Conservation (phyloP, 345 rosid genomes). For the Populus deltoides region DNA sequence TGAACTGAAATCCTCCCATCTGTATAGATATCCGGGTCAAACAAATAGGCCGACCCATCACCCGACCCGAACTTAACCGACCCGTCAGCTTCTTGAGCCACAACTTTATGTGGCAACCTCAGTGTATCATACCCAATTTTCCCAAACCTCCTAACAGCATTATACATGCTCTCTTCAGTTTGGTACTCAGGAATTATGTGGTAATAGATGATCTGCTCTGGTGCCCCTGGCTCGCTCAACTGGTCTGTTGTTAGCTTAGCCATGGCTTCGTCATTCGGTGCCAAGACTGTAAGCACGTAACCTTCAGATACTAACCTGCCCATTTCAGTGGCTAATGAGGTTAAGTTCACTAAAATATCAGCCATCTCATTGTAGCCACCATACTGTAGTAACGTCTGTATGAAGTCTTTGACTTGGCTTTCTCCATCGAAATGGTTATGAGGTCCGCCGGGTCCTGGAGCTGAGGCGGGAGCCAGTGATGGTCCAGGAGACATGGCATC, state of each 20-base stretch:
- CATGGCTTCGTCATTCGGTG: constrained; percentile 99
- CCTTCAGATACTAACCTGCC: constrained; percentile 92
- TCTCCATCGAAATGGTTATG: constrained; percentile 81
- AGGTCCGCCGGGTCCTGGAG: constrained; percentile 95
- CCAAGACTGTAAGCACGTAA: constrained; percentile 84
- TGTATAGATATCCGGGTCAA: constrained; percentile 77
- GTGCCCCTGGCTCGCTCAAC: constrained; percentile 96
- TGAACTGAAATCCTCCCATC: constrained; percentile 97
- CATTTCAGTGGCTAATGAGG: constrained; percentile 96
- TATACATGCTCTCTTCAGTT: constrained; percentile 98
- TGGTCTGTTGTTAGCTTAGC: constrained; percentile 91
- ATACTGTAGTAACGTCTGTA: constrained; percentile 81
- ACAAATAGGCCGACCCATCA: constrained; percentile 48
- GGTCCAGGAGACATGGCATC: constrained; percentile 98
- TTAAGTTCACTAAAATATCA: constrained; percentile 84
- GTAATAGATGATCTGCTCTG: constrained; percentile 86
- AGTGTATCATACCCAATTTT: constrained; percentile 80
- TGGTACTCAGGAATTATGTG: constrained; percentile 96
- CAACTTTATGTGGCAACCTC: constrained; percentile 78
- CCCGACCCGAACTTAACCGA: constrained; percentile 59
- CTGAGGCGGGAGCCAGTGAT: constrained; percentile 91
- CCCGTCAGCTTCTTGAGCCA: constrained; percentile 65
- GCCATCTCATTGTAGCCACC: constrained; percentile 99
- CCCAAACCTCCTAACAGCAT: constrained; percentile 86
- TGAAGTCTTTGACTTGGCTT: constrained; percentile 89